phyloP scores from a whole-genome alignment of 2,329 filamentous ascomycete species.

The Microdochium bolleyi region DNA sequence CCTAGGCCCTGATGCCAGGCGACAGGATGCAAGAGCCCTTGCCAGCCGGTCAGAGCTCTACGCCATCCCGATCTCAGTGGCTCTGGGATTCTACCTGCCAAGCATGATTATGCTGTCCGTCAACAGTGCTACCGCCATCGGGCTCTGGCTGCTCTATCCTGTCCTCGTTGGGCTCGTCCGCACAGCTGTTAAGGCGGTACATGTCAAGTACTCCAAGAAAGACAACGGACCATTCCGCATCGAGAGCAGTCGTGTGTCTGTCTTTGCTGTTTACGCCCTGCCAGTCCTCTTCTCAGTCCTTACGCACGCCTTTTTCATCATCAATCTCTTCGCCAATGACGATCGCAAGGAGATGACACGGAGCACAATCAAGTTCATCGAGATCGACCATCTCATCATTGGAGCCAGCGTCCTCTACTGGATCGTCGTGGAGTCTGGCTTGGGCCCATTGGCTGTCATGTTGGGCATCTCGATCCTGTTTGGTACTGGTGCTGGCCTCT shows the following conservation, averaged over 20 bases:
- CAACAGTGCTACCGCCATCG: conserved; percentile 25
- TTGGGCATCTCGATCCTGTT: conserved; percentile 16
- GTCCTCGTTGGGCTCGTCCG: conserved; percentile 37
- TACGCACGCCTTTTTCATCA: conserved; percentile 33
- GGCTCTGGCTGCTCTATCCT: conserved; percentile 44
- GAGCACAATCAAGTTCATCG: conserved; percentile 34
- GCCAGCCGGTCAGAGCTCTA: conserved; percentile 41
- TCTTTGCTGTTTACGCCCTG: conserved; percentile 34
- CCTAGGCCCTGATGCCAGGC: conserved; percentile 5
- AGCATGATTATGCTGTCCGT: conserved; percentile 37
- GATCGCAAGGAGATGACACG: conserved; percentile 43
- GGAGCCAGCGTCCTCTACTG: conserved; percentile 42
- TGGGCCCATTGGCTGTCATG: conserved; percentile 20
- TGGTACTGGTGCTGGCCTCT: conserved; percentile 28
- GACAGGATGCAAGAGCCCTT: conserved; percentile 25
- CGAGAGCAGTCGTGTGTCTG: conserved; percentile 28
- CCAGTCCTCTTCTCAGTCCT: conserved; percentile 34
- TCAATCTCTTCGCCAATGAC: conserved; percentile 28
- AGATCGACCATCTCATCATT: conserved; percentile 37
- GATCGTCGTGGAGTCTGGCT: conserved; percentile 42
- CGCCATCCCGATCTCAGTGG: conserved; percentile 43
- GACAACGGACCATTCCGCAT: conserved; percentile 28
- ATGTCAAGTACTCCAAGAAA: conserved; percentile 10
- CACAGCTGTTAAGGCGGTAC: conserved; percentile 19
- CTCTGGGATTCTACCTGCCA: conserved; percentile 37